Base-by-base conservation (phyloP, 306 rosid species). In the Trifolium dubium region DNA sequence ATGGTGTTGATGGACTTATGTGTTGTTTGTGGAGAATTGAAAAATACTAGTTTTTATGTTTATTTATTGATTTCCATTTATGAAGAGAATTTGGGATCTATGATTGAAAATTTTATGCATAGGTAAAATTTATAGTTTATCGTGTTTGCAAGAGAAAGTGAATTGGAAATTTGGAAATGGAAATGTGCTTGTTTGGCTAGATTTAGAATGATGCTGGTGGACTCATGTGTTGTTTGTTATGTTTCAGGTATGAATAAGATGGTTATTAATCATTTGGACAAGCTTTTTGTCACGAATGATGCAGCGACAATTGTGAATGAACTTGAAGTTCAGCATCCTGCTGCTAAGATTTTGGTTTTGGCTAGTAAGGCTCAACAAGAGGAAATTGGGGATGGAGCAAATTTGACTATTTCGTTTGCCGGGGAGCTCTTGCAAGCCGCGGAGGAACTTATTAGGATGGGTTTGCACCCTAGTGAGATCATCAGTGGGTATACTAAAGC, bases 311-410 rank as follows among this genome's bases (percentile, higher is more conserved):
- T 94, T 68, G 97, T 94, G 49, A 94, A 86, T 55, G 97, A 94
- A 49, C 93, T 94, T 8, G 97, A 94, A 85, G 92, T 94, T 82
- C 97, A 94, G 80, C 99, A 94, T 75, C 97, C 99, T 46, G 97
- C 97, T 6, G 97, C 98, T 69, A 94, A 91, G 87, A 10, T 94
- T 85, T 87, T 92, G 90, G 98, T 94, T 74, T 82, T 94, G 85
- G 98, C 97, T 0, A 87, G 90, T 44, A 88, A 87, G 81, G 92
- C 98, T 72, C 98, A 94, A 37, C 96, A 94, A 15, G 97, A 92
- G 73, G 97, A 94, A 66, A 89, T 94, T 49, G 99, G 99, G 0
- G 99, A 94, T 58, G 99, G 96, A 17, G 99, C 99, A 28, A 94
- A 94, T 85, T 80, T 92, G 18, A 90, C 96, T 34, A 85, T 94